Percentiles rank a stretch among this genome's conserved stretches.
These are phyloP conservation scores for Carnegiea gigantea DNA, from an alignment of 179 eudicot genomes.

Conservation along the genomic window DNA sequence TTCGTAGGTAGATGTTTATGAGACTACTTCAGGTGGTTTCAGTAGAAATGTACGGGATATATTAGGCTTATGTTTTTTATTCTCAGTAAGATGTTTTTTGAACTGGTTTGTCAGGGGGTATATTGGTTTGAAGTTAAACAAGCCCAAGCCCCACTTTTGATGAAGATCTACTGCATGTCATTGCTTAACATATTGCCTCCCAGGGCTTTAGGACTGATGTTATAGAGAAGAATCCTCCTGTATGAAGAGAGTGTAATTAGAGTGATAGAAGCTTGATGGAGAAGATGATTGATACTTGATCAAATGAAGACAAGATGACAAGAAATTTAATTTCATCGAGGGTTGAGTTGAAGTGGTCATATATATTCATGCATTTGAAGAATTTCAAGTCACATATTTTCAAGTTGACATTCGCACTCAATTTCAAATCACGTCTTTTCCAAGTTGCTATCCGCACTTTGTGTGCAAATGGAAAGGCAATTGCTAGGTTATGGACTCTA, in stretches of 20 bases:
- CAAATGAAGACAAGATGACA: constrained; percentile 48
- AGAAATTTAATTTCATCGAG: constrained; percentile 45
- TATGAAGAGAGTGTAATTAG: constrained; percentile 51
- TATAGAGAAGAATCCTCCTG: constrained; percentile 52
- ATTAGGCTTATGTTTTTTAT: constrained; percentile 22
- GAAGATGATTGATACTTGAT: constrained; percentile 43
- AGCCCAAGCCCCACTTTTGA: constrained; percentile 87
- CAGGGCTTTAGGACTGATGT: constrained; percentile 54
- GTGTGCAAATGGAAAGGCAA: constrained; percentile 54
- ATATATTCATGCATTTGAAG: constrained; percentile 50
- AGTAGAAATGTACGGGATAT: constrained; percentile 16
- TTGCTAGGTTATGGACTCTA: constrained; percentile 36
- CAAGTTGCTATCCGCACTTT: constrained; percentile 55
- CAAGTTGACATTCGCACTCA: constrained; percentile 16
- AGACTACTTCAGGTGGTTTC: constrained; percentile 3
- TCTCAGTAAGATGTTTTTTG: constrained; percentile 48
- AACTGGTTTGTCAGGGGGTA: constrained; percentile 84
- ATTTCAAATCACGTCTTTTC: constrained; percentile 8
- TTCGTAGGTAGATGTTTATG: not conserved
- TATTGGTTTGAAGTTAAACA: constrained; percentile 83
- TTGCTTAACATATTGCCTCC: constrained; percentile 49
- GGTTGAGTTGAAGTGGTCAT: constrained; percentile 52
- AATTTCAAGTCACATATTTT: constrained; percentile 58
- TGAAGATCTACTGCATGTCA: constrained; percentile 56
- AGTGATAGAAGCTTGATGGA: constrained; percentile 36